Evolutionary conservation across 176 grass and related monocot genomes (phyloP), one percentile per base, ranked within the genome.

Genomic region (Bolboschoenus planiculmis): DNA sequence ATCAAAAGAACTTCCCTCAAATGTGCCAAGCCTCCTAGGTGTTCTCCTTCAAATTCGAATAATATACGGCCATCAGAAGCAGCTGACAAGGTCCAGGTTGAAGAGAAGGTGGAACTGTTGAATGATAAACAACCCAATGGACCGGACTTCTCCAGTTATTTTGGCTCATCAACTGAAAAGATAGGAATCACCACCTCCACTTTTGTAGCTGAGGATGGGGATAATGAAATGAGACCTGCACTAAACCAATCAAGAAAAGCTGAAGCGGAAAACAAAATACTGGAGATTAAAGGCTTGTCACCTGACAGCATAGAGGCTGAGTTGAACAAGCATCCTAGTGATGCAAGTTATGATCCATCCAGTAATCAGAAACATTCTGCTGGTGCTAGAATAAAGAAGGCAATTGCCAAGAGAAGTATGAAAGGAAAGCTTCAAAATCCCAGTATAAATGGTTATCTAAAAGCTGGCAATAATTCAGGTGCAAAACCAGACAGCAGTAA

Each of bases 341-440:
- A 59, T 64, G 35, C 42, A 64, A 87, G 7, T 78, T 43, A 58
- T 26, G 60, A 56, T 84, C 42, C 15, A 33, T 58, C 64, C 89
- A 63, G 31, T 85, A 79, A 87, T 81, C 51, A 75, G 64, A 82
- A 80, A 83, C 8, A 78, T 62, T 63, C 78, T 58, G 7, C 24
- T 5, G 36, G 55, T 79, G 9, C 56, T 34, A 85, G 79, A 85
- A 56, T 56, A 43, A 88, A 86, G 81, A 94, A 97, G 86, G 87
- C 82, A 71, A 64, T 91, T 74, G 84, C 84, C 26, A 97, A 94
- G 84, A 94, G 73, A 70, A 92, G 90, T 86, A 74, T 85, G 40
- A 91, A 86, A 83, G 57, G 48, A 50, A 34, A 80, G 37, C 30
- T 91, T 82, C 54, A 63, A 63, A 87, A 84, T 54, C 73, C 34